A percentile compares a stretch with the other conserved stretches of the same genome.
phyloP scores from a whole-genome alignment of 2,329 filamentous ascomycete genomes.

The Pseudonectria buxi region DNA sequence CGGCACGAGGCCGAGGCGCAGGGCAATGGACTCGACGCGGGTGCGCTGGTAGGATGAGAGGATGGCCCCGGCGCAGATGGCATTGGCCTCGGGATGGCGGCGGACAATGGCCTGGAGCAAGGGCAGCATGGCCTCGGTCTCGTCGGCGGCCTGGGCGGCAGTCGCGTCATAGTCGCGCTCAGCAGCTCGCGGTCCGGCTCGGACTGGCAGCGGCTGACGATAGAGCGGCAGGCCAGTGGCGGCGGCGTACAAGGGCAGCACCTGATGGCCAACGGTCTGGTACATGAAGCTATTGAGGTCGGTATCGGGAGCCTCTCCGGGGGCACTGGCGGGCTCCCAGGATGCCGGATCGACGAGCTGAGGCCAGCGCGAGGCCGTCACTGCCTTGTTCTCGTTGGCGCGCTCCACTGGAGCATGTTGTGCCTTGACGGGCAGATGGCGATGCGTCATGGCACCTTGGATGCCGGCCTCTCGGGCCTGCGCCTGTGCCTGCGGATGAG shows the following conservation, averaged over 20 bases:
- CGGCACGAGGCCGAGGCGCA: constrained; percentile 74
- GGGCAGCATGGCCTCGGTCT: constrained; percentile 80
- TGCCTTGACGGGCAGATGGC: too few species aligned
- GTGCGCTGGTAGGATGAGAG: constrained; percentile 94
- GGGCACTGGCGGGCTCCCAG: constrained; percentile 10
- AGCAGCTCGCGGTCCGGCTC: constrained; percentile 53
- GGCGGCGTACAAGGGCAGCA: constrained; percentile 76
- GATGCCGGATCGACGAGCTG: constrained; percentile 17
- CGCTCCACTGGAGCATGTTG: too few species aligned
- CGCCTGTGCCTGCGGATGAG: too few species aligned
- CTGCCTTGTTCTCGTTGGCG: too few species aligned
- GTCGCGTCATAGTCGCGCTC: constrained; percentile 59
- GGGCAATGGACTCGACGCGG: constrained; percentile 83
- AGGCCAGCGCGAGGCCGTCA: constrained; percentile 4
- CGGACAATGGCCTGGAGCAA: constrained; percentile 62
- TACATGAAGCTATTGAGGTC: constrained; percentile 99
- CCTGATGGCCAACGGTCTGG: constrained; percentile 86
- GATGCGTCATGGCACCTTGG: too few species aligned
- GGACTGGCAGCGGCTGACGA: constrained; percentile 67
- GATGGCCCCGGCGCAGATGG: constrained; percentile 85
- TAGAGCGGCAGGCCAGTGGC: constrained; percentile 80
- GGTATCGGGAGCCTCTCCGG: constrained; percentile 21
- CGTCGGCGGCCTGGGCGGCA: constrained; percentile 47
- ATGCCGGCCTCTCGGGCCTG: too few species aligned
- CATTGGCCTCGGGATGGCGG: constrained; percentile 73